Evolutionary conservation across 2,329 filamentous ascomycete genomes (phyloP), one percentile per base, ranked within the genome.

Genomic region (Diaporthe citriasiana): DNA sequence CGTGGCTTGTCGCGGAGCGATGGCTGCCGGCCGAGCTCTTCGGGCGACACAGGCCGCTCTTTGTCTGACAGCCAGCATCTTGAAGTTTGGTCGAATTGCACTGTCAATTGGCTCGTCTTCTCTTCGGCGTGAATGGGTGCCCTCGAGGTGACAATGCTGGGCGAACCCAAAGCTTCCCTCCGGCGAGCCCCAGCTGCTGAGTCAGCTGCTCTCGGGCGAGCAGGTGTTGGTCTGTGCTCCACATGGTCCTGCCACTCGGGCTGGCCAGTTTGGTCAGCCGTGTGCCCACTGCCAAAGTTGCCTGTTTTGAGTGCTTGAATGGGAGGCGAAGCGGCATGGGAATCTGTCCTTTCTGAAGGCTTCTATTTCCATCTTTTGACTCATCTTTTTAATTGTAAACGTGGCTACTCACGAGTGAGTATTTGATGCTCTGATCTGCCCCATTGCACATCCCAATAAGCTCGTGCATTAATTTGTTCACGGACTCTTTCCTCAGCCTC

Each of bases 41-140:
- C 84, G 83, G 75, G 82, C 84, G 76, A 82, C 78, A 78, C 80
- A 81, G 45, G 79, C 80, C 51, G 78, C 80, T 76, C 81, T 80
- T 76, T 82, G 81, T 79, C 83, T 79, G 74, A 84, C 77, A 72
- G 83, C 80, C 78, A 81, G 80, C 83, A 85, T 85, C 56, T 78
- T 80, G 78, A 69, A 30, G 30, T 71, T 25, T 71, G 53, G 63
- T 70, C 33, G 35, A 25, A 22, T 38, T 65, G 53, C 47, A 72
- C 40, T 75, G 69, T 71, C 59, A 75, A 75, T 72, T 70, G 70
- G 59, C 50, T 47, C 59, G 56, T 40, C 59, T 57, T 47, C 66
- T 55, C 53, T 53, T 63, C n/a, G 45, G 40, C 19, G 19, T 13
- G 30, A 30, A 15, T n/a, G 45, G 35, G 33, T 25, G 63, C 33